A percentile compares a stretch with the other conserved stretches of the same genome.
phyloP scores from a whole-genome alignment of 148 eudicot genomes.

The Suaeda aralocaspica region DNA sequence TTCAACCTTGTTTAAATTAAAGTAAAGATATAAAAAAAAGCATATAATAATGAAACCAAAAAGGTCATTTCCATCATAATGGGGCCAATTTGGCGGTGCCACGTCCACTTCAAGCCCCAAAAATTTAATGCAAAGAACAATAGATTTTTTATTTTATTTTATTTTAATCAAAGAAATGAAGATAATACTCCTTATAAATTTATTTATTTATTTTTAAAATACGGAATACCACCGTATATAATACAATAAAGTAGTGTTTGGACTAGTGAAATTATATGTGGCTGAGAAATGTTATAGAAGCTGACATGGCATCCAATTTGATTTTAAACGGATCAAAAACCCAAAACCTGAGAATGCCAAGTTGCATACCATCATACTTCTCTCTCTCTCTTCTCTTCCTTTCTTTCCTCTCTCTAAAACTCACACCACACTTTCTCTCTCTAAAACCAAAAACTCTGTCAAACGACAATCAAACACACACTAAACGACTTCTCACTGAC shows the following conservation, averaged over 20 bases:
- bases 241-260: background rate
- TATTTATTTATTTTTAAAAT: background rate
- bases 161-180: background rate
- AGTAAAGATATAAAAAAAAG: slow-evolving; percentile 10
- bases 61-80: slow-evolving; percentile 11
- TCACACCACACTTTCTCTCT: slow-evolving; percentile 6
- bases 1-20: no score
- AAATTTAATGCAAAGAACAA: background rate
- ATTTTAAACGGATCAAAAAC: slow-evolving; percentile 55
- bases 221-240: no score
- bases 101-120: slow-evolving; percentile 10
- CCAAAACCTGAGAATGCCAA: slow-evolving; percentile 39
- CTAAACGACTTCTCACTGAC: slow-evolving; percentile 6
- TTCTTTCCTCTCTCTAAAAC: background rate
- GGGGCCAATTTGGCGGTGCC: slow-evolving; percentile 20
- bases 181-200: background rate
- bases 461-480: background rate
- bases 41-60: slow-evolving; percentile 13
- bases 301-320: slow-evolving; percentile 64
- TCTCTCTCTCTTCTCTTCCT: background rate
- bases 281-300: slow-evolving; percentile 43
- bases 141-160: slow-evolving; percentile 13
- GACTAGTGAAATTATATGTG: slow-evolving; percentile 47
- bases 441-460: background rate
- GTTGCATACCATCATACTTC: slow-evolving; percentile 14